Evolutionary conservation across 1,284 basidiomycete species (phyloP), one percentile per base, ranked within the genome.

Genomic region (Blastosporella zonata): DNA sequence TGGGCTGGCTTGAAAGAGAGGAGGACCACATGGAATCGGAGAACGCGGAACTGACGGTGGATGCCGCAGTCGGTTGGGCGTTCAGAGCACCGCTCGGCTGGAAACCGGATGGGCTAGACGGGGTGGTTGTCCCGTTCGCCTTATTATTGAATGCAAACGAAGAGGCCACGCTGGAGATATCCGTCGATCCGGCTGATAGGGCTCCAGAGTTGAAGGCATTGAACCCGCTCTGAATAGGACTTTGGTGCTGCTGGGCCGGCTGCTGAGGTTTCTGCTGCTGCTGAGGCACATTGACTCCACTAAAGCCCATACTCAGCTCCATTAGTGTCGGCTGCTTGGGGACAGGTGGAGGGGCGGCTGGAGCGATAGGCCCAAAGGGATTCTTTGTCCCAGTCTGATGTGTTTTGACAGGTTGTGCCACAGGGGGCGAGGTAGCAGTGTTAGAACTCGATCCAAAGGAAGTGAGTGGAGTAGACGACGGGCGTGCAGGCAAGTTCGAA

Each of bases 341-440:
- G 15, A 88, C 69, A 13, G 85, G 82, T 1, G 88, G 85, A 36
- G 78, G 69, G n/a, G 84, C 68, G 35, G 82, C 74, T 2, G 54
- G 45, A 18, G 79, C 74, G 2, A 88, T 79, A 20, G 84, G 80
- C 6, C 94, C 94, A 60, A 99, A 99, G 0, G 96, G 96, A 74
- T 99, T 99, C 60, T 85, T 86, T 2, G 91, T 92, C 15, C 96
- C 95, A 1, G 96, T 99, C 66, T 89, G 84, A 65, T 98, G 95
- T 4, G 93, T 78, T 60, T 83, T 82, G n/a, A 98, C 78, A 20
- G 79, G 75, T 51, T 81, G 77, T 1, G 73, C 69, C 4, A 70
- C 59, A 10, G 79, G 72, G 6, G 75, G 73, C 5, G 72, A 72
- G 7, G 63, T 51, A 8, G 66, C 60, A 36, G 60, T 46, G 17